Evolutionary conservation across 805 yeast genomes (phyloP).

Genomic region (Wickerhamomyces ciferrii): DNA sequence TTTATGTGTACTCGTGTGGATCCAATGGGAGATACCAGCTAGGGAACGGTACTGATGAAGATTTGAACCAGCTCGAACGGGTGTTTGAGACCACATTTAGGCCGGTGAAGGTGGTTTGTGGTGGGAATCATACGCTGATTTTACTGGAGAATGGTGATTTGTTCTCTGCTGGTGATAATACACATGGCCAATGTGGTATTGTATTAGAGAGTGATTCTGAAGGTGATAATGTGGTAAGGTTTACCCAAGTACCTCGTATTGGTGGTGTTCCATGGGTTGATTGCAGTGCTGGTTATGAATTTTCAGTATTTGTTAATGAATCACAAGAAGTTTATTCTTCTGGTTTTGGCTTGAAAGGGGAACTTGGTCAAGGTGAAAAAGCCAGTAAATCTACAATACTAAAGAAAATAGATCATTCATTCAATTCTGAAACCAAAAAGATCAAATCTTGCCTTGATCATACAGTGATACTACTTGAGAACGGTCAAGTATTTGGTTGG

Average conservation of each 20-base stretch:
- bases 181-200: conserved; percentile 48
- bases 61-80: conserved; percentile 26
- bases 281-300: conserved; percentile 80
- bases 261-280: conserved; percentile 31
- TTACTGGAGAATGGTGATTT: conserved; percentile 48
- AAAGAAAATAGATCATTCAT: too few species aligned
- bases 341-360: conserved; percentile 73
- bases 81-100: conserved; percentile 6
- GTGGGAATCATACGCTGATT: conserved; percentile 83
- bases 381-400: too few species aligned
- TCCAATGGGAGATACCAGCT: conserved; percentile 81
- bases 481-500: conserved; percentile 56
- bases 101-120: conserved; percentile 55
- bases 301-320: conserved; percentile 42
- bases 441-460: conserved; percentile 41
- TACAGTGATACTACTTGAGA: conserved; percentile 29
- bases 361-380: conserved; percentile 50
- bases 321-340: conserved; percentile 38
- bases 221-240: conserved; percentile 6
- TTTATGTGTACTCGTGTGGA: conserved; percentile 55
- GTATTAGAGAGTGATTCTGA: background rate
- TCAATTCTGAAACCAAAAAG: conserved; percentile 6
- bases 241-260: conserved; percentile 15
- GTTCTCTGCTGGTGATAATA: conserved; percentile 56
- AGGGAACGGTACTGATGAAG: conserved; percentile 54